Evolutionary conservation across 2,329 filamentous ascomycete species (phyloP).

Genomic region (Microdochium nivale): DNA sequence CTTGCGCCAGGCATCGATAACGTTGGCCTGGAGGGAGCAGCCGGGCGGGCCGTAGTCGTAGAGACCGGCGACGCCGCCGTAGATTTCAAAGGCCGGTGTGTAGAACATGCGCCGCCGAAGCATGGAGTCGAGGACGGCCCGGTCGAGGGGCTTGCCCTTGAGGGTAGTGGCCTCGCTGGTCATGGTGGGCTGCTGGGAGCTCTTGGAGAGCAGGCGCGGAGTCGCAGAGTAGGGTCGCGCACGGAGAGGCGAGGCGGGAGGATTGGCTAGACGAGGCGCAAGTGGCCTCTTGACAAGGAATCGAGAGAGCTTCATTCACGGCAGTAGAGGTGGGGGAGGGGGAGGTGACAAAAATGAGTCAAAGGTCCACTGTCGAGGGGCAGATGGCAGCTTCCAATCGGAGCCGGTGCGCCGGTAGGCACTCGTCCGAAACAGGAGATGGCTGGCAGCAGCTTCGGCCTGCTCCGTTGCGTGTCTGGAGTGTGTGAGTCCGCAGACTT

Average conservation of each 20-base stretch:
- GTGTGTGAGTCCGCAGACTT: no score
- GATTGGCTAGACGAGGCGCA: slow-evolving; percentile 1
- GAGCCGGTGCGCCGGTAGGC: not conserved
- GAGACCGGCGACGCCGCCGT: slow-evolving; percentile 78
- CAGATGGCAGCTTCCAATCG: not conserved
- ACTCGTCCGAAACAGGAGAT: not conserved
- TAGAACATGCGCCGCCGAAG: slow-evolving; percentile 88
- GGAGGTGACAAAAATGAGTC: slow-evolving; percentile 1
- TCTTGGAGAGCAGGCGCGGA: not conserved
- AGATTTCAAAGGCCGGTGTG: slow-evolving; percentile 92
- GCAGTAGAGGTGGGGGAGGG: slow-evolving; percentile 1
- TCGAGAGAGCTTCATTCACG: slow-evolving; percentile 6
- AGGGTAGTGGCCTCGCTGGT: slow-evolving; percentile 59
- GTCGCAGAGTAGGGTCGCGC: not conserved
- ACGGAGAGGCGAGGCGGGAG: not conserved
- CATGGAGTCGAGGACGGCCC: slow-evolving; percentile 71
- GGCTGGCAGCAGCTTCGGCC: no score
- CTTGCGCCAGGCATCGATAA: slow-evolving; percentile 84
- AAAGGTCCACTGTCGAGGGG: not conserved
- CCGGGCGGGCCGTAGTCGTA: slow-evolving; percentile 93
- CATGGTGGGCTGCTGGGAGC: slow-evolving; percentile 25
- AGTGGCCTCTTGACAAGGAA: slow-evolving; percentile 3
- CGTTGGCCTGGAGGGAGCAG: slow-evolving; percentile 77
- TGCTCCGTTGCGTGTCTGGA: no score
- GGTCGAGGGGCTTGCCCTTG: slow-evolving; percentile 85